phyloP scores from a whole-genome alignment of 306 rosid genomes.

The Hippophae rhamnoides region DNA sequence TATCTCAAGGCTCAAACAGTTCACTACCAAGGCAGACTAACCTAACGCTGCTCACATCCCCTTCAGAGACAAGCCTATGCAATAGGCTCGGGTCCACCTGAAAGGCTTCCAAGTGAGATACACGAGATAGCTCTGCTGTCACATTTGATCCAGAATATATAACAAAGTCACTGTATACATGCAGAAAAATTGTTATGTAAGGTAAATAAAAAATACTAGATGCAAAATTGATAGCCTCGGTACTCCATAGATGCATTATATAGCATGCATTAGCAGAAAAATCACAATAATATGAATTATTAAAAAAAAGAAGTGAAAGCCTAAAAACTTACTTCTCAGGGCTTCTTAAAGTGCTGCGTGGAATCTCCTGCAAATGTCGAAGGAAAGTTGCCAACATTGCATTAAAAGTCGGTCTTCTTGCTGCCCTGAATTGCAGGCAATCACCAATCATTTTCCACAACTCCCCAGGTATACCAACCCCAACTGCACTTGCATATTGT shows the following conservation, averaged over 20 bases:
- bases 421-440: slow-evolving; percentile 87
- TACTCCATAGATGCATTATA: slow-evolving; percentile 15
- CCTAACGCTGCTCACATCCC: slow-evolving; percentile 82
- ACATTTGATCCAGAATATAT: slow-evolving; percentile 54
- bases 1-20: slow-evolving; percentile 11
- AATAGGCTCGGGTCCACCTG: slow-evolving; percentile 50
- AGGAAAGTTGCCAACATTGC: slow-evolving; percentile 87
- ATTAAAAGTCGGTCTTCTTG: slow-evolving; percentile 79
- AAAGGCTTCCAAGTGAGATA: slow-evolving; percentile 48
- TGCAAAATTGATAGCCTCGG: slow-evolving; percentile 7
- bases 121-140: slow-evolving; percentile 40
- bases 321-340: slow-evolving; percentile 73
- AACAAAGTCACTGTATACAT: slow-evolving; percentile 48
- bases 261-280: slow-evolving; percentile 8
- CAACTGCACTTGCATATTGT: slow-evolving; percentile 93
- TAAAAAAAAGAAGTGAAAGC: background rate
- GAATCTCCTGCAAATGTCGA: slow-evolving; percentile 92
- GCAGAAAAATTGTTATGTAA: slow-evolving; percentile 20
- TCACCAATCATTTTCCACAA: slow-evolving; percentile 99
- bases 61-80: slow-evolving; percentile 81
- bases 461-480: slow-evolving; percentile 96
- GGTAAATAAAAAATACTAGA: slow-evolving; percentile 3
- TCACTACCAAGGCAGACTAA: slow-evolving; percentile 25
- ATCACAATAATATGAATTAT: background rate
- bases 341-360: slow-evolving; percentile 86